phyloP scores from a whole-genome alignment of 768 basidiomycete species.

The Kwoniella newhampshirensis region DNA sequence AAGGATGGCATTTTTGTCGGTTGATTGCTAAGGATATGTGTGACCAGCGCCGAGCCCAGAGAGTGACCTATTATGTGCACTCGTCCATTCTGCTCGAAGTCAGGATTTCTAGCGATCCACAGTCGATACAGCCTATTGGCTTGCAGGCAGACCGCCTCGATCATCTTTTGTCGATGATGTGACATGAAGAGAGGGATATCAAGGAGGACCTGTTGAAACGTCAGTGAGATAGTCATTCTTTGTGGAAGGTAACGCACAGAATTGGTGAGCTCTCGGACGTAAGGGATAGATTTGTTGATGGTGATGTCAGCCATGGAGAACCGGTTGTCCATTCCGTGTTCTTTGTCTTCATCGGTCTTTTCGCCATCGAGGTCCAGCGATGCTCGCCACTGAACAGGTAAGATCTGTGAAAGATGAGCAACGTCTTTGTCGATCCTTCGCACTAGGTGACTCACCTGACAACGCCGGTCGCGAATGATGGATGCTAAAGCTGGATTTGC shows the following conservation, averaged over 20 bases:
- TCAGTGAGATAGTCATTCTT: background rate
- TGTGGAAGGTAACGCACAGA: constrained; percentile 40
- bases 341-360: constrained; percentile 51
- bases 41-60: constrained; percentile 55
- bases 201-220: constrained; percentile 37
- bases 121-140: constrained; percentile 56
- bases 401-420: constrained; percentile 35
- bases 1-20: constrained; percentile 55
- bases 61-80: constrained; percentile 58
- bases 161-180: constrained; percentile 56
- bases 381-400: constrained; percentile 57
- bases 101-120: constrained; percentile 57
- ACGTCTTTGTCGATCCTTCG: too few relatives aligned
- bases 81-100: constrained; percentile 53
- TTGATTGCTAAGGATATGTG: constrained; percentile 56
- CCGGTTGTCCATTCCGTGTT: constrained; percentile 56
- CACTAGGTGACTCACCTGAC: constrained; percentile 35
- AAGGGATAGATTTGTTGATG: constrained; percentile 56
- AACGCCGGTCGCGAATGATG: constrained; percentile 55
- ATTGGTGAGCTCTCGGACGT: constrained; percentile 57
- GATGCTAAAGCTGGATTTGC: constrained; percentile 54
- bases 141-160: constrained; percentile 56
- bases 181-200: constrained; percentile 58
- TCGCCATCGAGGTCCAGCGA: constrained; percentile 52
- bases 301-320: constrained; percentile 57